These are phyloP conservation scores for Eucalyptus coolabah DNA, from an alignment of 345 rosid species.

Conservation along the genomic window DNA sequence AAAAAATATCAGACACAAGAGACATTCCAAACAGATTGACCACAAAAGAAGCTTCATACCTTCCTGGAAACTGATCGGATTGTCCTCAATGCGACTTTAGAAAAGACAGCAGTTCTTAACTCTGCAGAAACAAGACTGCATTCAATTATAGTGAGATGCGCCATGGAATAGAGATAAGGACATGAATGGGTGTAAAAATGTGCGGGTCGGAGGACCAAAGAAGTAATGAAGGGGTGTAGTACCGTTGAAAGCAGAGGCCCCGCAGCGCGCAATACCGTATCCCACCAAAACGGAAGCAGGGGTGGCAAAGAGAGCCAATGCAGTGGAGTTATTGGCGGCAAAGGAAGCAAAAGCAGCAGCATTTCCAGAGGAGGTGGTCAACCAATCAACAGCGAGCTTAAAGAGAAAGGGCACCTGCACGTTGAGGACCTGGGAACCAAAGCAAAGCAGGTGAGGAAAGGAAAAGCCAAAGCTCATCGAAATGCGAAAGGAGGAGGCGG, in stretches of 20 bases:
- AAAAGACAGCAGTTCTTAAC: constrained; percentile 89
- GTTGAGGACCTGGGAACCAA: constrained; percentile 15
- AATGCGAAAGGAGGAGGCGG: background rate
- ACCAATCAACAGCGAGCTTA: constrained; percentile 91
- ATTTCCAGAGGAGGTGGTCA: constrained; percentile 45
- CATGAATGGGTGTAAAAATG: background rate
- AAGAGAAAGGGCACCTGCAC: constrained; percentile 96
- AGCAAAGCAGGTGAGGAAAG: background rate
- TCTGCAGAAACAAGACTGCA: constrained; percentile 28
- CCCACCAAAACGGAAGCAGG: constrained; percentile 84
- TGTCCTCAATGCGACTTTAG: constrained; percentile 85
- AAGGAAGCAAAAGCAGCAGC: constrained; percentile 43
- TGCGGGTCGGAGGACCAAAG: background rate
- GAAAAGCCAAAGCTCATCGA: background rate
- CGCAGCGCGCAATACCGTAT: constrained; percentile 83
- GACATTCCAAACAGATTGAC: background rate
- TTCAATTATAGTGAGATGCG: background rate
- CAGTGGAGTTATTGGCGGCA: constrained; percentile 47
- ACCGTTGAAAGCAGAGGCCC: constrained; percentile 91
- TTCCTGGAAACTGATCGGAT: constrained; percentile 88
- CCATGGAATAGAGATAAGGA: background rate
- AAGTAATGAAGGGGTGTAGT: background rate
- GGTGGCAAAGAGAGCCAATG: constrained; percentile 60
- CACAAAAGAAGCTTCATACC: constrained; percentile 25
- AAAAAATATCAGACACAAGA: background rate